Evolutionary conservation across 192 early-diverging fungal genomes (phyloP), one percentile per base, ranked within the genome.

Genomic region (Funneliformis mosseae): DNA sequence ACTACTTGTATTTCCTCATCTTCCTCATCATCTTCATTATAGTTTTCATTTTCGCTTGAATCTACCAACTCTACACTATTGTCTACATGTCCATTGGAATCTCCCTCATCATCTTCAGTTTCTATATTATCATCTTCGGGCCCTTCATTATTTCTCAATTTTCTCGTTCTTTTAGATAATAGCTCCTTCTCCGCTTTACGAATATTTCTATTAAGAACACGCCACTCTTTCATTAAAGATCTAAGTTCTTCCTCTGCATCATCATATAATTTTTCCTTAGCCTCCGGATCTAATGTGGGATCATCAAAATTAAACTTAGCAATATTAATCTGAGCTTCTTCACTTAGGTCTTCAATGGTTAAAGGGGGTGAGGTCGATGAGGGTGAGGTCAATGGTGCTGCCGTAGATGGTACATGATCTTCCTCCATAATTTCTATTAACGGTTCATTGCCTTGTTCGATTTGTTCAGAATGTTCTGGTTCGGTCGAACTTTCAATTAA

Each of bases 231-330:
- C 68, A 33, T 43, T 10, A 70, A n/a, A 42, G 33, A n/a, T 18
- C 41, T 70, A 10, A 70, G 38, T n/a, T 70, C 68, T 18, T 70
- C 41, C 41, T 43, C n/a, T 21, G 38, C 68, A 21, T 70, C 68
- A 8, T 41, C 68, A 70, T 41, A 70, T n/a, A 70, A 43, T n/a
- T 70, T 70, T 41, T 33, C 68, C n/a, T 45, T 70, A 21, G 68
- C 12, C 10, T 70, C 68, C 3, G 33, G n/a, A 70, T 42, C 18
- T 23, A 70, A 11, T 43, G 18, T 70, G 9, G 68, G 68, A 70
- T 70, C n/a, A 45, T 70, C 68, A 45, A 70, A 70, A 18, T 70
- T 70, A n/a, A 43, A 70, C 42, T n/a, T 38, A 9, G 68, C n/a
- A 70, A 70, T 70, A 23, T 70, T 70, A 5, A 21, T 41, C 18